These are phyloP conservation scores for Tetrahymena borealis DNA, from an alignment of 73 alveolate genomes.

Conservation along the genomic window DNA sequence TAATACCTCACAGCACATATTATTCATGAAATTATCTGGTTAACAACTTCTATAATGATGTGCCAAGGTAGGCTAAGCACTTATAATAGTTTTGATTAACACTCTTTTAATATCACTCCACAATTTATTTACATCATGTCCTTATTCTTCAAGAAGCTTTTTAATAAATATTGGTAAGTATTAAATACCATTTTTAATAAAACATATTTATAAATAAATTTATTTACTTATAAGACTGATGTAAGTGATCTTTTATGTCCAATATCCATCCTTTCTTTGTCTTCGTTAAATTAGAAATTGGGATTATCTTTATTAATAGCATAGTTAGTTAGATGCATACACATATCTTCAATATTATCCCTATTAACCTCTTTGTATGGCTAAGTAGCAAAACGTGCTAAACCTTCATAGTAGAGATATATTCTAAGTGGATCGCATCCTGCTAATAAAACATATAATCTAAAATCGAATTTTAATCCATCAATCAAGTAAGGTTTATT, in stretches of 20 bases:
- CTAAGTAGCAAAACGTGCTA: conserved; percentile 89
- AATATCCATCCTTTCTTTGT: conserved; percentile 55
- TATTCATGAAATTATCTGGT: conserved; percentile 55
- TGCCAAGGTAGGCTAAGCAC: conserved; percentile 51
- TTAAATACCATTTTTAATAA: neutral
- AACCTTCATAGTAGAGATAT: conserved; percentile 82
- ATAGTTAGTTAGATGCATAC: conserved; percentile 86
- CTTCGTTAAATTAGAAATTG: conserved; percentile 47
- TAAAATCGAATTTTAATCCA: conserved; percentile 88
- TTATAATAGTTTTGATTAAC: conserved; percentile 46
- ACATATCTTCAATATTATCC: conserved; percentile 54
- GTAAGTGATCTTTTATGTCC: conserved; percentile 65
- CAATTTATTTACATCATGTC: conserved; percentile 45
- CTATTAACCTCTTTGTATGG: conserved; percentile 49
- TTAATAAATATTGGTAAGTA: neutral
- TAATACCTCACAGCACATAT: conserved; percentile 47
- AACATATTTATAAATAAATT: neutral
- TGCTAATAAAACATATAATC: conserved; percentile 83
- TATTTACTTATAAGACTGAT: conserved; percentile 5
- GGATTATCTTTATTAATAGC: conserved; percentile 73
- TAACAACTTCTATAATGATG: conserved; percentile 58
- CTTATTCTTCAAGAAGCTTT: conserved; percentile 30
- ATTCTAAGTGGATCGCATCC: conserved; percentile 84
- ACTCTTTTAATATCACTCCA: conserved; percentile 44
- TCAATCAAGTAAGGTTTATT: conserved; percentile 84